These are phyloP conservation scores for Leccinum disarticulatum DNA, from an alignment of 768 basidiomycete species.

Conservation along the genomic window DNA sequence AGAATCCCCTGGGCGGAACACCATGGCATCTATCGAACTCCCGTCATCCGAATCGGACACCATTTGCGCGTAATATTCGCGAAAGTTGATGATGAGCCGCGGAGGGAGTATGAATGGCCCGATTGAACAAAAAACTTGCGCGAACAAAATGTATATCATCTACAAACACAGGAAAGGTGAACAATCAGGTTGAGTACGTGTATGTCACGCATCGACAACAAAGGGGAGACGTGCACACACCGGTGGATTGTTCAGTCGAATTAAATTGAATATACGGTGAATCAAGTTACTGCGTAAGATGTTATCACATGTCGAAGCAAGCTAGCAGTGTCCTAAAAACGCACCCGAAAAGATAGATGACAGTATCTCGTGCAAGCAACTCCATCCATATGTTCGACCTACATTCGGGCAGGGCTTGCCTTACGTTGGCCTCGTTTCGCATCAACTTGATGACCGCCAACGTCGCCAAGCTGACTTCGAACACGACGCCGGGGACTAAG, in stretches of 20 bases:
- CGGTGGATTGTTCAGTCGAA: neutral
- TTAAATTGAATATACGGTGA: neutral
- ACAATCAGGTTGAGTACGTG: neutral
- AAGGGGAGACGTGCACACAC: neutral
- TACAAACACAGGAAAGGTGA: neutral
- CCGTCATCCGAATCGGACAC: constrained; percentile 2
- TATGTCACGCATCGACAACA: neutral
- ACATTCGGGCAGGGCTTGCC: neutral
- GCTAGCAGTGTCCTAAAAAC: neutral
- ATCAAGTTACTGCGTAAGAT: neutral
- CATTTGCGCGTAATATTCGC: constrained; percentile 1
- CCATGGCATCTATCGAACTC: constrained; percentile 4
- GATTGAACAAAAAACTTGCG: neutral
- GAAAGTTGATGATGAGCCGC: constrained; percentile 11
- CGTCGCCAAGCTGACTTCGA: constrained; percentile 1
- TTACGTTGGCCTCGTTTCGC: neutral
- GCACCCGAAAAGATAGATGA: constrained; percentile 6
- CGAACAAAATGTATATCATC: neutral
- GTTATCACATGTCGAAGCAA: neutral
- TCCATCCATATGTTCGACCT: constrained; percentile 1
- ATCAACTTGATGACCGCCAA: constrained; percentile 2
- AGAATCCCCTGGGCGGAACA: constrained; percentile 1
- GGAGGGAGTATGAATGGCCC: constrained; percentile 10
- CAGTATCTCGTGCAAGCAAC: constrained; percentile 8
- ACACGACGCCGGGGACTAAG: constrained; percentile 1